phyloP scores from a whole-genome alignment of 495 filamentous ascomycete genomes.

The Hypoxylon trugodes region DNA sequence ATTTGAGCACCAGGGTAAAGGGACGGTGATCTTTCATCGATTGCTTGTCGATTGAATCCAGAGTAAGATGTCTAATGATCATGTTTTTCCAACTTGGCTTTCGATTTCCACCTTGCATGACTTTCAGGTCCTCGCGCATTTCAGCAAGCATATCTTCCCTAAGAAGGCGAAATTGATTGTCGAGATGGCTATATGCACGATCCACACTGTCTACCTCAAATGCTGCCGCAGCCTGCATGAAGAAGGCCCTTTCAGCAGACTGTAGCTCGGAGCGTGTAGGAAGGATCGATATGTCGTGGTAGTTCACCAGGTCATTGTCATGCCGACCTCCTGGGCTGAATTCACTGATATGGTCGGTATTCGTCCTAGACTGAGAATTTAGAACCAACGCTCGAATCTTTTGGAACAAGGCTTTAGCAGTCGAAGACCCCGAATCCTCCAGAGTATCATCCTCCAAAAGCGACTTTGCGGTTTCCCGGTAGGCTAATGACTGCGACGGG shows the following conservation, averaged over 20 bases:
- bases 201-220: constrained; percentile 41
- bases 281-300: constrained; percentile 68
- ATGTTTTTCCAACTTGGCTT: constrained; percentile 40
- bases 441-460: constrained; percentile 42
- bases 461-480: constrained; percentile 45
- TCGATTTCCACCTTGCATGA: constrained; percentile 53
- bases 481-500: constrained; percentile 30
- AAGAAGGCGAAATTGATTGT: constrained; percentile 82
- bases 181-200: constrained; percentile 64
- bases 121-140: constrained; percentile 67
- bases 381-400: constrained; percentile 22
- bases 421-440: constrained; percentile 43
- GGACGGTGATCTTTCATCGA: constrained; percentile 33
- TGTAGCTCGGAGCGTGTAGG: constrained; percentile 76
- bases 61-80: constrained; percentile 37
- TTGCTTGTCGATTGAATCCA: constrained; percentile 40
- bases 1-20: constrained; percentile 58
- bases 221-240: constrained; percentile 57
- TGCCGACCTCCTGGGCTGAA: constrained; percentile 72
- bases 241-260: constrained; percentile 66
- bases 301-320: constrained; percentile 76
- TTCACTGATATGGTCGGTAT: constrained; percentile 5
- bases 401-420: constrained; percentile 23
- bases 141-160: constrained; percentile 78
- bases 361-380: constrained; percentile 7